Evolutionary conservation across 1,139 yeast species (phyloP).

Genomic region (Yamadazyma siamensis): DNA sequence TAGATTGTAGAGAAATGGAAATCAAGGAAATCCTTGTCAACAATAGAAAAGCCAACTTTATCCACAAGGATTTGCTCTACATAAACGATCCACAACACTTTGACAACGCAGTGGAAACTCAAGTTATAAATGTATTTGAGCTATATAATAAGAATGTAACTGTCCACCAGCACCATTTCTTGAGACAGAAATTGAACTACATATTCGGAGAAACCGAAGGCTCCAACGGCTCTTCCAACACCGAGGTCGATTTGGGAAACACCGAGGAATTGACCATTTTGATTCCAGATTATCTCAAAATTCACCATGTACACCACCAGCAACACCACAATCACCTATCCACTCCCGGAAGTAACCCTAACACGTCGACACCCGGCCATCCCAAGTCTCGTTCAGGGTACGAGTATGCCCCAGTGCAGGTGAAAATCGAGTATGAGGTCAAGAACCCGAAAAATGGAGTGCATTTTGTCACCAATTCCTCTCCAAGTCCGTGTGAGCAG

Average conservation of each 20-base stretch:
- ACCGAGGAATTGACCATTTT: conserved; percentile 71
- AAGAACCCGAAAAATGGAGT: conserved; percentile 74
- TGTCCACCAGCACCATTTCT: conserved; percentile 60
- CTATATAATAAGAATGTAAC: conserved; percentile 41
- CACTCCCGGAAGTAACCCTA: conserved; percentile 42
- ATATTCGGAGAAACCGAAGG: conserved; percentile 52
- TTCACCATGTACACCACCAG: conserved; percentile 29
- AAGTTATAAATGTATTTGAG: conserved; percentile 36
- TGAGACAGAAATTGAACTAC: conserved; percentile 60
- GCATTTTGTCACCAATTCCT: conserved; percentile 57
- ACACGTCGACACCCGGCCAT: conserved; percentile 37
- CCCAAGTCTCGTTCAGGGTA: conserved; percentile 29
- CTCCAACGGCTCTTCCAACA: conserved; percentile 10
- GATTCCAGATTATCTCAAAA: conserved; percentile 68
- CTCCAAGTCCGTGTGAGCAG: conserved; percentile 26
- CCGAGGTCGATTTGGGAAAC: conserved; percentile 31
- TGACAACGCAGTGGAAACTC: conserved; percentile 12
- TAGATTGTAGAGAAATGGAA: conserved; percentile 80
- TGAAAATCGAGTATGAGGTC: conserved; percentile 66
- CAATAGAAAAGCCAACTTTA: conserved; percentile 30
- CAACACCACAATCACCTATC: conserved; percentile 40
- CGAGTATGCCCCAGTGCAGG: conserved; percentile 67
- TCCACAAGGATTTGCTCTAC: conserved; percentile 37
- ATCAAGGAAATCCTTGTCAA: conserved; percentile 66
- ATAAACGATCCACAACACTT: conserved; percentile 33